Evolutionary conservation across 2,329 filamentous ascomycete species (phyloP).

Genomic region (Emmonsiellopsis sp.): DNA sequence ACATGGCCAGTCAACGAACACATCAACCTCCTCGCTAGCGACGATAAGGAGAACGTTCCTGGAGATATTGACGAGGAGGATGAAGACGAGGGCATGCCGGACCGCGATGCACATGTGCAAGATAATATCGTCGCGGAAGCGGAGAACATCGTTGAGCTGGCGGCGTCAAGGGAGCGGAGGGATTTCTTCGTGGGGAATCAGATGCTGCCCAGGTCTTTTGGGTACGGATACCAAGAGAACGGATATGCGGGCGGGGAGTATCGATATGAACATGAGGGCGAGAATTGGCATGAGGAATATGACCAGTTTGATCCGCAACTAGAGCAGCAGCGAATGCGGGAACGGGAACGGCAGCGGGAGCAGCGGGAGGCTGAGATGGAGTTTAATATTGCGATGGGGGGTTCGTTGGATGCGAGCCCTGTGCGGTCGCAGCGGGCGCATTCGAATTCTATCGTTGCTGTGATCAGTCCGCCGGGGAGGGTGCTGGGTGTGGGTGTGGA

Average conservation of each 20-base stretch:
- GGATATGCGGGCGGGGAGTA: background rate
- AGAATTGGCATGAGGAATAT: background rate
- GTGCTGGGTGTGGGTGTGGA: background rate
- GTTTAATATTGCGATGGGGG: background rate
- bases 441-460: background rate
- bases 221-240: background rate
- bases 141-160: conserved; percentile 3
- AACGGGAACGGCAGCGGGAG: background rate
- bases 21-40: conserved; percentile 4
- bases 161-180: background rate
- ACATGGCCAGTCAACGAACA: background rate
- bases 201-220: too few relatives aligned
- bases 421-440: background rate
- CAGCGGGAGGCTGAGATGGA: background rate
- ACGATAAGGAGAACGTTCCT: conserved; percentile 11
- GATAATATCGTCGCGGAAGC: conserved; percentile 5
- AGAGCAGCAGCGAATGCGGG: background rate
- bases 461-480: background rate
- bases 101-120: background rate
- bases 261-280: background rate
- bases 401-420: background rate
- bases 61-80: background rate
- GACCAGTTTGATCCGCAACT: background rate
- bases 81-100: background rate
- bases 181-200: background rate